Evolutionary conservation across 202 grass and related monocot genomes (phyloP), one percentile per base, ranked within the genome.

Genomic region (Saccharum hybrid): DNA sequence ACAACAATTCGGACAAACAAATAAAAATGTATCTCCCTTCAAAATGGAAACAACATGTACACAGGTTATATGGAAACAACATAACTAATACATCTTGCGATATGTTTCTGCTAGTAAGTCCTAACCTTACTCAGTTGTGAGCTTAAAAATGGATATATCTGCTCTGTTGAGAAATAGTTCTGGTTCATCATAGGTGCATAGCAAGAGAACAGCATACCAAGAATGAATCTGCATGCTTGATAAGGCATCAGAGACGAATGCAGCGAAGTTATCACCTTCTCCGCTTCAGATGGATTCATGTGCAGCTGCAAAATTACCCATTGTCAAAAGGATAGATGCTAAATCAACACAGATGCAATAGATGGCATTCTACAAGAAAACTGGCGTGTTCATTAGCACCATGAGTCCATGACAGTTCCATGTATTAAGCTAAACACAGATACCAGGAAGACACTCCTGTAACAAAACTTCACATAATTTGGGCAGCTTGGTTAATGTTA

Each of bases 171-270:
- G 14, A 39, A 82, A 81, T 28, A 57, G 61, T 49, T 76, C 10
- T 54, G 52, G 34, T 41, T 56, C 41, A 19, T 49, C 62, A 45
- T 49, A 63, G 19, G 68, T 37, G 22, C 6, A 77, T 45, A 74
- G 71, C n/a, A 64, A 51, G 33, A 34, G 36, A 79, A 81, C 21
- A 88, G 68, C 81, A 62, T 94, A 94, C 96, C 96, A 71, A 95
- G 91, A 85, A 98, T 95, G 86, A 95, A 98, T 57, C 85, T 85
- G 91, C 96, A 98, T 34, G 89, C 74, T 71, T 94, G 91, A 83
- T 95, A 98, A 79, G 92, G 96, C 96, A 98, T 95, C 16, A 86
- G 77, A 83, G 96, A 95, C 23, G 76, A 91, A 82, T 87, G 91
- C 76, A 98, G 67, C 30, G 91, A 88, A 54, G 80, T 63, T 57